Conservation (phyloP, 2,329 filamentous ascomycete species). For the Hypocreales sp. region DNA sequence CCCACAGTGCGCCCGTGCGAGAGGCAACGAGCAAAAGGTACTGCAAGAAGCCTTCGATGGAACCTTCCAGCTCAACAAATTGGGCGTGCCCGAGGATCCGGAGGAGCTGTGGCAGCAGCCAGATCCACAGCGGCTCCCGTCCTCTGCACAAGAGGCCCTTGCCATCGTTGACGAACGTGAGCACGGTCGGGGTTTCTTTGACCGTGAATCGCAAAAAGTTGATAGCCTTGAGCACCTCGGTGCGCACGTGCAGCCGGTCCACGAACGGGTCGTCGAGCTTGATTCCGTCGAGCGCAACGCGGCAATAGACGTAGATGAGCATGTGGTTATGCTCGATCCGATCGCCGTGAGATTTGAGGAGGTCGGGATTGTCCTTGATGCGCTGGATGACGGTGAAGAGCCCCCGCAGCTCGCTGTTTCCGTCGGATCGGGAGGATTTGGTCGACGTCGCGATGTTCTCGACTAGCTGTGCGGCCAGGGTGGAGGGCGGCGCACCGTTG, state of each 20-base stretch:
- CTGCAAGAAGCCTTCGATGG: conserved; percentile 37
- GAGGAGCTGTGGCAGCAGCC: conserved; percentile 44
- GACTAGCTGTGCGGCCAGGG: conserved; percentile 75
- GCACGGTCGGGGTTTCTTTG: conserved; percentile 56
- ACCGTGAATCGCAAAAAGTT: conserved; percentile 64
- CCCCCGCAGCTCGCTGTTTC: conserved; percentile 59
- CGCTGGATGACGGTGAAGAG: conserved; percentile 43
- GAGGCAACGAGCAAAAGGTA: conserved; percentile 29
- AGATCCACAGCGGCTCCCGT: conserved; percentile 47
- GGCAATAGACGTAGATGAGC: conserved; percentile 69
- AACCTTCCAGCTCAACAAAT: conserved; percentile 29
- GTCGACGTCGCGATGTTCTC: conserved; percentile 58
- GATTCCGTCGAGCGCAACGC: conserved; percentile 59
- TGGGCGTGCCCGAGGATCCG: conserved; percentile 37
- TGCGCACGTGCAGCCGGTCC: conserved; percentile 33
- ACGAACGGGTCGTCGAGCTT: conserved; percentile 55
- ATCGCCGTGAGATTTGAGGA: conserved; percentile 46
- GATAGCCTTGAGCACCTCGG: conserved; percentile 56
- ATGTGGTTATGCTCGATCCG: conserved; percentile 67
- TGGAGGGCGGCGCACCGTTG: conserved; percentile 48
- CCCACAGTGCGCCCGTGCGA: conserved; percentile 31
- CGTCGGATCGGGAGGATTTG: conserved; percentile 44
- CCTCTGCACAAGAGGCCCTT: conserved; percentile 34
- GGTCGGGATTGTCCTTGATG: conserved; percentile 32
- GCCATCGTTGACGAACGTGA: conserved; percentile 29